Conservation (phyloP, 2,329 filamentous ascomycete genomes). For the Huntiella abstrusa region DNA sequence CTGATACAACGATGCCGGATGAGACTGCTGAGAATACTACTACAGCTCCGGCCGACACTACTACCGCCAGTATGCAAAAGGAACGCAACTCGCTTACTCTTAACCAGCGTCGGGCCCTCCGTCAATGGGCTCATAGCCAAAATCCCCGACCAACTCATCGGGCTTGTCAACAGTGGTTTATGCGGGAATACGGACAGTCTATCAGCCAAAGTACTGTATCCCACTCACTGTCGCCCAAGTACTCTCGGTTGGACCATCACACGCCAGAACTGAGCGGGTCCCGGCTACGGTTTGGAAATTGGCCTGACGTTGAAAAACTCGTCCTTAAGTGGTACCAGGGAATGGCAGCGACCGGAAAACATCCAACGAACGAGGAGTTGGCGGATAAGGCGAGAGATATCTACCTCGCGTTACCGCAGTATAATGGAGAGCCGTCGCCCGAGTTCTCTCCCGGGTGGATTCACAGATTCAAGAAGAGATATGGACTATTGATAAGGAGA, state of each 20-base stretch:
- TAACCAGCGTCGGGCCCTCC: constrained; percentile 40
- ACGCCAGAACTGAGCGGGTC: constrained; percentile 41
- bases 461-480: constrained; percentile 45
- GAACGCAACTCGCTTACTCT: constrained; percentile 43
- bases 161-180: constrained; percentile 46
- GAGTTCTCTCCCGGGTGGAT: constrained; percentile 48
- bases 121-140: constrained; percentile 40
- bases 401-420: constrained; percentile 37
- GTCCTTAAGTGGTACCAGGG: constrained; percentile 37
- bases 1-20: neutral
- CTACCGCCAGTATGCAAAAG: constrained; percentile 14
- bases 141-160: constrained; percentile 38
- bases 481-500: constrained; percentile 36
- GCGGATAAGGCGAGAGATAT: constrained; percentile 43
- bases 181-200: constrained; percentile 35
- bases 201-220: constrained; percentile 46
- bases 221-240: constrained; percentile 42
- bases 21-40: neutral
- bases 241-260: constrained; percentile 40
- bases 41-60: neutral
- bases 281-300: constrained; percentile 42
- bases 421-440: constrained; percentile 39
- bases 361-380: constrained; percentile 43
- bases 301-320: constrained; percentile 43
- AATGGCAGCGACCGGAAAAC: constrained; percentile 31